A percentile compares a stretch with the other conserved stretches of the same genome.
These are phyloP conservation scores for Clavispora carvajalis DNA, from an alignment of 805 yeast species.

Conservation along the genomic window DNA sequence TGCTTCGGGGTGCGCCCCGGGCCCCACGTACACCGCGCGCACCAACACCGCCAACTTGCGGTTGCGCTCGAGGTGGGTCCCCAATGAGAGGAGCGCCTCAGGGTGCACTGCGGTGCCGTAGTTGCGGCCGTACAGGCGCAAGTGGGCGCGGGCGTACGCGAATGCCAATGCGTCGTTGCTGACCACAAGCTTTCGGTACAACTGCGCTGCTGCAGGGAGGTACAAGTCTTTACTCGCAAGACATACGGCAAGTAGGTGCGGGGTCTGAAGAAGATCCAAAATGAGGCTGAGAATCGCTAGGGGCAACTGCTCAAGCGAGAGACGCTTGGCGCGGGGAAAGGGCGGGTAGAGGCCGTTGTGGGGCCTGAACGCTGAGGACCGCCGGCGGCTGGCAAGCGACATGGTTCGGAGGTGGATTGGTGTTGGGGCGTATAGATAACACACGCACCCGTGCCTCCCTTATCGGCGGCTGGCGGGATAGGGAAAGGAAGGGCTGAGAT, in stretches of 20 bases:
- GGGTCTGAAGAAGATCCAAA: conserved; percentile 16
- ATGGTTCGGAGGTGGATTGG: neutral
- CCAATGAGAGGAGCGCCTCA: conserved; percentile 8
- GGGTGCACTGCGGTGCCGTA: conserved; percentile 12
- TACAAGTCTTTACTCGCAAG: conserved; percentile 18
- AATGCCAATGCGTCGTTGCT: conserved; percentile 9
- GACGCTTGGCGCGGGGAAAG: neutral
- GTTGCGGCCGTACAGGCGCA: conserved; percentile 17
- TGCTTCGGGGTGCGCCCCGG: neutral
- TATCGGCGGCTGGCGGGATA: no score
- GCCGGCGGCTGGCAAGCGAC: conserved; percentile 2
- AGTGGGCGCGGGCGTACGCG: conserved; percentile 7
- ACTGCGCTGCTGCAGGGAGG: conserved; percentile 20
- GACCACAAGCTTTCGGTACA: conserved; percentile 20
- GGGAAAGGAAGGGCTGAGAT: no score
- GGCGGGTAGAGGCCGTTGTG: conserved; percentile 8
- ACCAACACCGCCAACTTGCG: conserved; percentile 11
- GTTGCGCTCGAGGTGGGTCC: conserved; percentile 9
- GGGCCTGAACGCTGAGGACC: conserved; percentile 10
- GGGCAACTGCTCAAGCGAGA: conserved; percentile 19
- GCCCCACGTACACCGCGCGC: conserved; percentile 3
- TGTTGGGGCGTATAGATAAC: no score
- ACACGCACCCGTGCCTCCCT: conserved; percentile 1
- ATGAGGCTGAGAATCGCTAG: conserved; percentile 13
- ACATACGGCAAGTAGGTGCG: conserved; percentile 20